Percentiles rank a stretch among this genome's conserved stretches.
Conservation (phyloP, 371 early-diverging fungal genomes). For the Mucor velutinosus region DNA sequence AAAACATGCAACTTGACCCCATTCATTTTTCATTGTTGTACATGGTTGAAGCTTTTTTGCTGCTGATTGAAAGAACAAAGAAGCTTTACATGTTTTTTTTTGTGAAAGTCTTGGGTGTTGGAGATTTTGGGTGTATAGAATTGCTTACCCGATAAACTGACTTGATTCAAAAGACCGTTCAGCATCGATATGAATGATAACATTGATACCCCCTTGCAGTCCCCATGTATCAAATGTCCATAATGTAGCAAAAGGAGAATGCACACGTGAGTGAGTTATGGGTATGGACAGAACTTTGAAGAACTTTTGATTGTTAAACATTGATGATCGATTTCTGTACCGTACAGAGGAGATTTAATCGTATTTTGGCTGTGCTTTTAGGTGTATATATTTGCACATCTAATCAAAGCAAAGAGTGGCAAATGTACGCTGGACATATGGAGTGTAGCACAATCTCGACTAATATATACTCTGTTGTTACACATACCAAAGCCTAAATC, state of each 20-base stretch:
- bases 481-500: neutral
- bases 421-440: neutral
- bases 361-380: neutral
- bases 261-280: neutral
- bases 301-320: neutral
- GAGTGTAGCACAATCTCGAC: neutral
- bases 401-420: neutral
- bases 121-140: neutral
- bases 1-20: slow-evolving; percentile 1
- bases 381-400: neutral
- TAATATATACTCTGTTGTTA: neutral
- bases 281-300: neutral
- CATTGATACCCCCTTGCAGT: neutral
- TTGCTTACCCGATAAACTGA: neutral
- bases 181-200: neutral
- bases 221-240: neutral
- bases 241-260: neutral
- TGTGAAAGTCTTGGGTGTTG: neutral
- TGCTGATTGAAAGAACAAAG: neutral
- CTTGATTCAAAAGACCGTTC: neutral
- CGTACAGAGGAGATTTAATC: neutral
- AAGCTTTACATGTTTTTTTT: neutral
- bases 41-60: neutral
- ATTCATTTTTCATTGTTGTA: neutral
- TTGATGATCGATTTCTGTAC: neutral